Conservation (phyloP, 2,329 filamentous ascomycete genomes). For the Lecanicillium sp. region DNA sequence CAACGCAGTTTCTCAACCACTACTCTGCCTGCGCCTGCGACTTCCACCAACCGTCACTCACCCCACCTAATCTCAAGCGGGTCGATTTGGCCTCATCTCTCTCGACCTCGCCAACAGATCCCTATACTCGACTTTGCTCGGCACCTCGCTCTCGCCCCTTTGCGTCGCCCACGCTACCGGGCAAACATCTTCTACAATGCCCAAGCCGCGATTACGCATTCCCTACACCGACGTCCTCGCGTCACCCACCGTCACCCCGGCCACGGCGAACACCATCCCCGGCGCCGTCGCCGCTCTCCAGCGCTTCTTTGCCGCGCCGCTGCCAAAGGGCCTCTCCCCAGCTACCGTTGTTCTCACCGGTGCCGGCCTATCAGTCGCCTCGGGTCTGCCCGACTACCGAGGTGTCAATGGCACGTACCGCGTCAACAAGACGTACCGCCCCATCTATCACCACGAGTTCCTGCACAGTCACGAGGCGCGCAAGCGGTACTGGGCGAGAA, state of each 20-base stretch:
- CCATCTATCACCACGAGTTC: slow-evolving; percentile 93
- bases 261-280: slow-evolving; percentile 57
- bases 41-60: slow-evolving; percentile 32
- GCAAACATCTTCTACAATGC: slow-evolving; percentile 36
- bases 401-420: slow-evolving; percentile 87
- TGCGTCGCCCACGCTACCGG: background rate
- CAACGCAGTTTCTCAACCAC: slow-evolving; percentile 57
- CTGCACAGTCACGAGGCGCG: slow-evolving; percentile 70
- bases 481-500: slow-evolving; percentile 92
- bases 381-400: slow-evolving; percentile 86
- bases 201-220: slow-evolving; percentile 73
- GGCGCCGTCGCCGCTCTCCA: slow-evolving; percentile 72
- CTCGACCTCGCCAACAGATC: no score
- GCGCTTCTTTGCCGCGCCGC: slow-evolving; percentile 62
- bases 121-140: no score
- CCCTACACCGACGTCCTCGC: slow-evolving; percentile 83
- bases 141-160: no score
- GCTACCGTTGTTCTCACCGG: slow-evolving; percentile 57
- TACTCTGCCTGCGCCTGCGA: slow-evolving; percentile 57
- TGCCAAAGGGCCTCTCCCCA: slow-evolving; percentile 39
- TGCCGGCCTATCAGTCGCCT: slow-evolving; percentile 88
- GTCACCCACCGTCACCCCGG: slow-evolving; percentile 65
- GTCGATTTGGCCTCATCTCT: no score
- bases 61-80: background rate
- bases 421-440: slow-evolving; percentile 80